Evolutionary conservation across 768 basidiomycete genomes (phyloP), one percentile per base, ranked within the genome.

Genomic region (Pleurotus ostreatus): DNA sequence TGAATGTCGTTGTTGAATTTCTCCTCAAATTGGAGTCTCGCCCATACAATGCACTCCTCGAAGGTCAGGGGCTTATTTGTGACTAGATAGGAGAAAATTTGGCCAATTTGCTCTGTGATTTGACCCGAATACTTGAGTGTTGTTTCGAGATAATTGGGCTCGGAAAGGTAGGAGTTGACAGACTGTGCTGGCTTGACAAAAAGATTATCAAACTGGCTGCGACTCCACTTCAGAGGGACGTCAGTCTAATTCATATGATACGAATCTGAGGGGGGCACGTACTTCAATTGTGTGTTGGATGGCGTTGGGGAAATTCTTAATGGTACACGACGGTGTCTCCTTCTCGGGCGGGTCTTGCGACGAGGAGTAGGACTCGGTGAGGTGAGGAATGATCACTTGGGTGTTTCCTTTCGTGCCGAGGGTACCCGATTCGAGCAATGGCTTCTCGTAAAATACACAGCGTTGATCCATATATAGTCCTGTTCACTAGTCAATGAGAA

Each of bases 301-400:
- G 22, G 89, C 89, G 68, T 99, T 95, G 8, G 97, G 97, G 82
- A 98, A 99, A 73, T 92, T 98, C 77, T 98, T 98, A 69, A 98
- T 89, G 1, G 97, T 99, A 71, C 97, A 99, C 22, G 91, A 92
- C 20, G 97, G 91, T 1, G 94, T 87, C 67, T 95, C 89, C 72
- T 97, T 98, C 75, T 99, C 97, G 7, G 97, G 97, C 45, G 97
- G 97, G 68, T 99, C 97, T 72, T 98, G 97, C 12, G 95, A 98
- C 7, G 94, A 96, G 12, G 91, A 88, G 70, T 99, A 99, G 15
- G 93, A 96, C 71, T 99, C 97, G 12, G 96, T 97, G 40, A 98
- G 62, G 70, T 97, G 83, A 18, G 96, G 97, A 49, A 98, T 82
- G 56, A 99, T 81, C 60, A 98, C 94, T 73, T 99, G 97, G 4